Evolutionary conservation across 768 basidiomycete genomes (phyloP), one percentile per base, ranked within the genome.

Genomic region (Hypholoma sublateritium): DNA sequence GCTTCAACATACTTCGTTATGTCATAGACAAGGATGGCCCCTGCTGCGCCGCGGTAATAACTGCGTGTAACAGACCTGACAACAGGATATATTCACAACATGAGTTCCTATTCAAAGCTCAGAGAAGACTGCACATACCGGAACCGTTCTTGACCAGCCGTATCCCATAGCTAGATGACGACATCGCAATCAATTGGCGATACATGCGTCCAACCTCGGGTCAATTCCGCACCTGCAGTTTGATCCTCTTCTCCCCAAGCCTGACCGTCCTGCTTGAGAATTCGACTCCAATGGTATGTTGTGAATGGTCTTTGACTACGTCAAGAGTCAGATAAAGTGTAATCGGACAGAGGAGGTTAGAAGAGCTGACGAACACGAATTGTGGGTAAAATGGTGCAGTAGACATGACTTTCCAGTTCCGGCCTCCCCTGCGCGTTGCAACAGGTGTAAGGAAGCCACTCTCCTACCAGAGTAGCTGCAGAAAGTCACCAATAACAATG

Each of bases 211-310:
- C 53, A 45, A 42, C 25, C 47, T 57, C 53, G 36, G 56, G 39
- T 12, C 39, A 52, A 50, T 47, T 13, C 65, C 82, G 61, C 45
- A 94, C 95, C 85, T 98, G 96, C 37, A 98, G 81, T 72, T 97
- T 98, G 62, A 97, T 93, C 62, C 89, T 84, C 74, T 94, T 93
- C 79, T 97, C 95, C 50, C 92, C 95, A 21, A 98, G 80, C 66
- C 89, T 89, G 58, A 99, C 85, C 0, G 94, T 95, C 63, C 95
- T 80, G 69, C 94, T 96, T 16, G 94, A 94, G 70, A 99, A 98
- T 69, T 98, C 97, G 25, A 99, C 97, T 9, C 96, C 97, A 57
- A 99, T 98, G 13, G 97, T 98, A 71, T 98, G 97, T 74, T 95
- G 91, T 5, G 94, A 94, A 72, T 96, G 90, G 63, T 93, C 89